These are phyloP conservation scores for Gaultheria prostrata DNA, from an alignment of 148 eudicot genomes.

Conservation along the genomic window DNA sequence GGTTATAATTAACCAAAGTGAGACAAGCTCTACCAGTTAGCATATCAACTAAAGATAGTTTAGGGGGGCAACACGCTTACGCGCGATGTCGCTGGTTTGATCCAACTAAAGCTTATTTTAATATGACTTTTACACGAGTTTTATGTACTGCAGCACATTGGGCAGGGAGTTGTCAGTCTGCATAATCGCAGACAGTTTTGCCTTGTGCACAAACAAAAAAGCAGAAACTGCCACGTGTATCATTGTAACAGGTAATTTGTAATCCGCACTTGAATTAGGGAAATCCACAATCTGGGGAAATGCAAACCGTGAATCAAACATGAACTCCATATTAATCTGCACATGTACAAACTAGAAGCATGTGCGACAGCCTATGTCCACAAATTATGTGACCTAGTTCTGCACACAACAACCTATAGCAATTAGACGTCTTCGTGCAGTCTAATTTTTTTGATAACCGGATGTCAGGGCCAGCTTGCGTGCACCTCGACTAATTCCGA, in stretches of 20 bases:
- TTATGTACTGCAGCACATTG: not conserved
- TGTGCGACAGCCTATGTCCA: not conserved
- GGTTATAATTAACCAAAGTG: too few species aligned
- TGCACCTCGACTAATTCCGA: too few species aligned
- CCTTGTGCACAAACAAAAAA: not conserved
- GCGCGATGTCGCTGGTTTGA: not conserved
- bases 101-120: not conserved
- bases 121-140: not conserved
- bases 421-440: not conserved
- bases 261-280: not conserved
- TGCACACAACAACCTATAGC: not conserved
- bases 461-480: too few species aligned
- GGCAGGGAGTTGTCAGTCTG: not conserved
- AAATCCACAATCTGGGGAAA: not conserved
- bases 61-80: not conserved
- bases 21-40: not conserved
- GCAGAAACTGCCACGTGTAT: not conserved
- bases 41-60: not conserved
- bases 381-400: not conserved
- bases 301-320: not conserved
- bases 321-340: not conserved
- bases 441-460: too few species aligned
- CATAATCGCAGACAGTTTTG: not conserved
- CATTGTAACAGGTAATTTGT: not conserved
- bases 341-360: not conserved